Percentiles rank a stretch among this genome's conserved stretches.
Evolutionary conservation across 305 asterid genomes (phyloP).

Genomic region (Rubia peregrina): DNA sequence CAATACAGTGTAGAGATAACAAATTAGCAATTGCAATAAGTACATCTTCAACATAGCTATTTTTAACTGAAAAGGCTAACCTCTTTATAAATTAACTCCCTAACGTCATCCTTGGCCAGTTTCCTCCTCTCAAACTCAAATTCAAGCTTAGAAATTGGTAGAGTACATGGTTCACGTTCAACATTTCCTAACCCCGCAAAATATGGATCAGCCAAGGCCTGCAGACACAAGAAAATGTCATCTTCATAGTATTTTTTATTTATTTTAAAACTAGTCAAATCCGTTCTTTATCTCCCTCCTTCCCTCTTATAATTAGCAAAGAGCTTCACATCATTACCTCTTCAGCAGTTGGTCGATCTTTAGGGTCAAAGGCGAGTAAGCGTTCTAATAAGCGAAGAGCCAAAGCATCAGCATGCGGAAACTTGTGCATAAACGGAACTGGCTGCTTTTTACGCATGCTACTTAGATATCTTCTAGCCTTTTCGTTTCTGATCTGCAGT

Average conservation of each 20-base stretch:
- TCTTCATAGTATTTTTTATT: background rate
- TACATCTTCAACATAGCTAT: conserved; percentile 12
- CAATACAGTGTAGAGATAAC: conserved; percentile 16
- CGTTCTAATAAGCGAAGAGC: conserved; percentile 78
- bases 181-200: conserved; percentile 68
- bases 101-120: conserved; percentile 81
- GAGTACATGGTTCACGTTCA: conserved; percentile 87
- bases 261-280: background rate
- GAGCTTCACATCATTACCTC: conserved; percentile 37
- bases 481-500: conserved; percentile 95
- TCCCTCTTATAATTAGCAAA: background rate
- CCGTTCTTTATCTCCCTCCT: background rate
- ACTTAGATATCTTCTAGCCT: conserved; percentile 95
- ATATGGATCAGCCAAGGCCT: conserved; percentile 86
- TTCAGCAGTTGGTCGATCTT: conserved; percentile 92
- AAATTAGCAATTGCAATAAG: conserved; percentile 15
- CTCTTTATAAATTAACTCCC: conserved; percentile 91
- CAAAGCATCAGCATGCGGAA: conserved; percentile 76
- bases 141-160: conserved; percentile 88
- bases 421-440: conserved; percentile 70
- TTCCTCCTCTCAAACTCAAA: conserved; percentile 95
- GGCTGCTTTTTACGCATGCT: conserved; percentile 86
- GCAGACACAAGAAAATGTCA: conserved; percentile 19
- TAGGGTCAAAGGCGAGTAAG: conserved; percentile 93
- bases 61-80: conserved; percentile 28